These are phyloP conservation scores for Microcos paniculata DNA, from an alignment of 345 rosid genomes.

Conservation along the genomic window DNA sequence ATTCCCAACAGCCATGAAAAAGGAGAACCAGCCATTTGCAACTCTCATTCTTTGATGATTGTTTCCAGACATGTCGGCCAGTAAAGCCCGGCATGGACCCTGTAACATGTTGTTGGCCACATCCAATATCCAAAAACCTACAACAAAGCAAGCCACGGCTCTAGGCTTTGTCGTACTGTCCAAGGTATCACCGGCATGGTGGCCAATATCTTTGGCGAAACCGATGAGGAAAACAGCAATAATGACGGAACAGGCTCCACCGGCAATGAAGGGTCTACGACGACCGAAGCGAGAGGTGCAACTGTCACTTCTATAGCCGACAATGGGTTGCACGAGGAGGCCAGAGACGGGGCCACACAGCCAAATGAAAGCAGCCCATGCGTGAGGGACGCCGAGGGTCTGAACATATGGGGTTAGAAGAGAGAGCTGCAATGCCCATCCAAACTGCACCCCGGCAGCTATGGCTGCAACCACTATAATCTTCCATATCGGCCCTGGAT, in stretches of 20 bases:
- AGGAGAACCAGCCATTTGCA: slow-evolving; percentile 67
- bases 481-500: slow-evolving; percentile 34
- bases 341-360: slow-evolving; percentile 94
- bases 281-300: slow-evolving; percentile 77
- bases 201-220: slow-evolving; percentile 78
- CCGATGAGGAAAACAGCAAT: slow-evolving; percentile 74
- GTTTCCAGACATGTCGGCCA: slow-evolving; percentile 68
- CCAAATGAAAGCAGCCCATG: slow-evolving; percentile 88
- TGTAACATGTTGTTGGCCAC: slow-evolving; percentile 87
- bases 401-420: slow-evolving; percentile 87
- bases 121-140: slow-evolving; percentile 89
- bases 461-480: slow-evolving; percentile 66
- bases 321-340: slow-evolving; percentile 81
- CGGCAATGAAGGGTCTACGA: slow-evolving; percentile 81
- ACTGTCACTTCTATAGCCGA: slow-evolving; percentile 80
- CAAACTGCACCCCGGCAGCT: slow-evolving; percentile 90
- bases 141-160: slow-evolving; percentile 63
- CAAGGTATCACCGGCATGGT: slow-evolving; percentile 47
- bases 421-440: slow-evolving; percentile 93
- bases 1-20: slow-evolving; percentile 91
- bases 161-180: slow-evolving; percentile 41
- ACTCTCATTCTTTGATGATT: slow-evolving; percentile 50
- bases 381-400: slow-evolving; percentile 78
- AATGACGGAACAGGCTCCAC: slow-evolving; percentile 53
- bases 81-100: slow-evolving; percentile 81